These are phyloP conservation scores for Saussurea involucrata DNA, from an alignment of 129 eudicot genomes.

Conservation along the genomic window DNA sequence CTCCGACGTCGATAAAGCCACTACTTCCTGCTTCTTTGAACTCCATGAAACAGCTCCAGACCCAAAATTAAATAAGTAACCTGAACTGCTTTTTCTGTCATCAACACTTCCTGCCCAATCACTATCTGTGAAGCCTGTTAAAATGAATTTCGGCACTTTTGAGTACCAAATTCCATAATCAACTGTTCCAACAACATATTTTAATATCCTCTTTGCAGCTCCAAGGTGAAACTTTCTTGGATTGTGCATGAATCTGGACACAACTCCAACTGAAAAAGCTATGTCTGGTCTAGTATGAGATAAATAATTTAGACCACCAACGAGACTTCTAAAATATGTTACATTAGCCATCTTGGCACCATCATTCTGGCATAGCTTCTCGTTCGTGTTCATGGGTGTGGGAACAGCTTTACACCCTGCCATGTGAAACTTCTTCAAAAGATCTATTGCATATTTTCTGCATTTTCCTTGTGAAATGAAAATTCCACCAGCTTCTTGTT, in stretches of 20 bases:
- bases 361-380: not conserved
- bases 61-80: slow-evolving; percentile 7
- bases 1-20: slow-evolving; percentile 13
- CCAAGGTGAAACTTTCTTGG: not conserved
- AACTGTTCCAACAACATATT: not conserved
- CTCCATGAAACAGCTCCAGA: slow-evolving; percentile 18
- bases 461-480: not conserved
- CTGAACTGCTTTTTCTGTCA: slow-evolving; percentile 19
- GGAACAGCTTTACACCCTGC: not conserved
- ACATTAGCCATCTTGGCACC: not conserved
- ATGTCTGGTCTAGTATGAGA: slow-evolving; percentile 17
- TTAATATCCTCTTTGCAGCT: not conserved
- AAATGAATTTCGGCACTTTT: not conserved
- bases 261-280: not conserved
- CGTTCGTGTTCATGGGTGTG: not conserved
- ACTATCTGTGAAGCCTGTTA: slow-evolving; percentile 7
- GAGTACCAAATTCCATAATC: not conserved
- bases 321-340: not conserved
- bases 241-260: not conserved
- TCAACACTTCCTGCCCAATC: slow-evolving; percentile 21
- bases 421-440: not conserved
- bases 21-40: slow-evolving; percentile 25
- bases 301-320: slow-evolving; percentile 1
- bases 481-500: slow-evolving; percentile 1
- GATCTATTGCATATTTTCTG: no score